Percentiles rank a stretch among this genome's conserved stretches.
These are phyloP conservation scores for Sphaerostilbella broomeana DNA, from an alignment of 2,329 filamentous ascomycete genomes.

Conservation along the genomic window DNA sequence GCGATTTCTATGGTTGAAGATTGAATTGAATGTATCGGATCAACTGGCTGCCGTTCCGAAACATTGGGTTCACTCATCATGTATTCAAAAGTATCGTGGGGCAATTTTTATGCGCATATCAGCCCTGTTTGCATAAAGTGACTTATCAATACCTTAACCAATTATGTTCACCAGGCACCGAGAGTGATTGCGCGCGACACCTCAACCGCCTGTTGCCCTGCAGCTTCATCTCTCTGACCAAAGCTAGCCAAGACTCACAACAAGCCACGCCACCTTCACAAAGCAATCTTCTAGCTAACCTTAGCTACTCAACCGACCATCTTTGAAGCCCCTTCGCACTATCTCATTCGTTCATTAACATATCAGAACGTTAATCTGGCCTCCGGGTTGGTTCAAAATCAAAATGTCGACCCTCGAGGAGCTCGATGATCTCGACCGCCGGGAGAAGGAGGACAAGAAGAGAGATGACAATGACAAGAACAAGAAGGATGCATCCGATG, in stretches of 20 bases:
- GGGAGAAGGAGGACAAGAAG: constrained; percentile 65
- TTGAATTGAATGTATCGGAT: constrained; percentile 7
- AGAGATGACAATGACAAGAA: constrained; percentile 22
- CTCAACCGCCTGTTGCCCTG: constrained; percentile 13
- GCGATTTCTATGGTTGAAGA: neutral
- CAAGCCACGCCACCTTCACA: constrained; percentile 7
- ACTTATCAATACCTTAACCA: constrained; percentile 2
- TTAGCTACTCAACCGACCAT: neutral
- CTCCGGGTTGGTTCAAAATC: too few species aligned
- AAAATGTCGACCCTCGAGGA: constrained; percentile 87
- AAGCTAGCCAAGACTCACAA: constrained; percentile 11
- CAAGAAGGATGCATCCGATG: constrained; percentile 37
- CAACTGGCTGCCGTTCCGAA: constrained; percentile 13
- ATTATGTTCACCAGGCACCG: constrained; percentile 12
- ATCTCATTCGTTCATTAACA: too few species aligned
- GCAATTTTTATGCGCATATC: neutral
- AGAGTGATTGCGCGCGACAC: constrained; percentile 16
- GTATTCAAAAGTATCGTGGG: constrained; percentile 2
- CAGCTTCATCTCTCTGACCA: constrained; percentile 12
- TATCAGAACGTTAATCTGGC: neutral
- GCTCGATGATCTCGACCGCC: constrained; percentile 80
- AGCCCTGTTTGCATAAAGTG: neutral
- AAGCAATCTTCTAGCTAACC: neutral
- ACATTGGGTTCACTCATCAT: neutral
- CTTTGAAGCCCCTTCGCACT: too few species aligned